Percentiles rank a stretch among this genome's conserved stretches.
These are phyloP conservation scores for Crataegus laevigata DNA, from an alignment of 306 rosid genomes.

Conservation along the genomic window DNA sequence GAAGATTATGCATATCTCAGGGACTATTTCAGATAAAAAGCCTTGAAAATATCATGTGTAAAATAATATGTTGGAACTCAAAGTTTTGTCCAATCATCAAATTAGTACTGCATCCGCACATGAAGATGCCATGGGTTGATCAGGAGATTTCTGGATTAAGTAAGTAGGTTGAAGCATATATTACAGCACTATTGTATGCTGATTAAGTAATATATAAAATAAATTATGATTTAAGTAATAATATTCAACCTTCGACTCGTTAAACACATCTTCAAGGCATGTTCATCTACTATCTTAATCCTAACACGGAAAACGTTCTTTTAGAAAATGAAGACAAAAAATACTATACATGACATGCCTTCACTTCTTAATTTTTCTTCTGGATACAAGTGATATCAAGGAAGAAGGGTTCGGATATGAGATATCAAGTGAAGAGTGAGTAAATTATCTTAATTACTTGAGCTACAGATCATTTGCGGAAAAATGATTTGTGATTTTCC, in stretches of 20 bases:
- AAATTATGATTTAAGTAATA: background rate
- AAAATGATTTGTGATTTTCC: background rate
- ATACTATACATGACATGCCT: background rate
- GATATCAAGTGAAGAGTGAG: background rate
- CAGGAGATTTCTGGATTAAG: background rate
- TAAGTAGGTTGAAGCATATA: background rate
- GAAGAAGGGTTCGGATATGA: background rate
- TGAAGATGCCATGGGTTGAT: background rate
- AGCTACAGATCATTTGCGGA: background rate
- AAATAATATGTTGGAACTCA: background rate
- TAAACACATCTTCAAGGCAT: slow-evolving; percentile 1
- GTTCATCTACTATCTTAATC: background rate
- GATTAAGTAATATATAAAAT: background rate
- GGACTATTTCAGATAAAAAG: too few relatives aligned
- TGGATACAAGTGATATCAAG: background rate
- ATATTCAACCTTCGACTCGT: background rate
- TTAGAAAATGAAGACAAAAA: background rate
- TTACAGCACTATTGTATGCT: background rate
- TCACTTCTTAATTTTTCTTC: background rate
- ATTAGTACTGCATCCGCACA: background rate
- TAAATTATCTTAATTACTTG: too few relatives aligned
- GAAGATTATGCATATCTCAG: too few relatives aligned
- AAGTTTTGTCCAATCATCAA: background rate
- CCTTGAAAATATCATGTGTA: background rate
- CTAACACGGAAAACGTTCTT: background rate